Evolutionary conservation across 1,284 basidiomycete species (phyloP).

Genomic region (Cryptococcus neoformans): DNA sequence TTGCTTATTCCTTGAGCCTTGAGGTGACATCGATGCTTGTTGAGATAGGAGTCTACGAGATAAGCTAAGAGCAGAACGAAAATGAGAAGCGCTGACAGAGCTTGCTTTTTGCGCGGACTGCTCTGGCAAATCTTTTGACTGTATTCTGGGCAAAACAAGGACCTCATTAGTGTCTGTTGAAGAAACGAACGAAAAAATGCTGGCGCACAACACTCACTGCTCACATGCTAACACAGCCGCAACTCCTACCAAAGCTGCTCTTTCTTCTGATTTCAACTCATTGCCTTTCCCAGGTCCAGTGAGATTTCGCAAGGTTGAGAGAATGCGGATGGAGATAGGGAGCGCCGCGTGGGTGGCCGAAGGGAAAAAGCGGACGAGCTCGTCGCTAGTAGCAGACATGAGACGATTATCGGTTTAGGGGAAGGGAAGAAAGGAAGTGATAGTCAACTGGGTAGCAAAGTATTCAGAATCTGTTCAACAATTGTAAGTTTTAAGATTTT

Average conservation of each 20-base stretch:
- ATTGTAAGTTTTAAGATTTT: no score
- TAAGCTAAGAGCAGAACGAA: slow-evolving; percentile 20
- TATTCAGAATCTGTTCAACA: no score
- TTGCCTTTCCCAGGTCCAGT: slow-evolving; percentile 42
- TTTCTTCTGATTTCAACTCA: slow-evolving; percentile 35
- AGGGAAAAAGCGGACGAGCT: no score
- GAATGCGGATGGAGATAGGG: slow-evolving; percentile 34
- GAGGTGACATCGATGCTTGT: neutral
- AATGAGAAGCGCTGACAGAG: slow-evolving; percentile 17
- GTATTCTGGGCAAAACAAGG: slow-evolving; percentile 22
- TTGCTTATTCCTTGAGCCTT: neutral
- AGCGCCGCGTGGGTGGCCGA: slow-evolving; percentile 36
- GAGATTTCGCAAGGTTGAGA: slow-evolving; percentile 36
- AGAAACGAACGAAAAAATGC: neutral
- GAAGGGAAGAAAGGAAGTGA: no score
- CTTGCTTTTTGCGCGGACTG: slow-evolving; percentile 38
- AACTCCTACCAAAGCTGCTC: slow-evolving; percentile 43
- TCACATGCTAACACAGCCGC: slow-evolving; percentile 46
- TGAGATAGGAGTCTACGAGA: slow-evolving; percentile 24
- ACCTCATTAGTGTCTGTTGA: neutral
- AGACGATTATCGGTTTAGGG: no score
- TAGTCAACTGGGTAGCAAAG: no score
- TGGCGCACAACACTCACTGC: slow-evolving; percentile 25
- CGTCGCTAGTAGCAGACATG: no score
- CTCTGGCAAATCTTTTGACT: slow-evolving; percentile 34